Evolutionary conservation across 176 grass and related monocot species (phyloP), one percentile per base, ranked within the genome.

Genomic region (Puya raimondii): DNA sequence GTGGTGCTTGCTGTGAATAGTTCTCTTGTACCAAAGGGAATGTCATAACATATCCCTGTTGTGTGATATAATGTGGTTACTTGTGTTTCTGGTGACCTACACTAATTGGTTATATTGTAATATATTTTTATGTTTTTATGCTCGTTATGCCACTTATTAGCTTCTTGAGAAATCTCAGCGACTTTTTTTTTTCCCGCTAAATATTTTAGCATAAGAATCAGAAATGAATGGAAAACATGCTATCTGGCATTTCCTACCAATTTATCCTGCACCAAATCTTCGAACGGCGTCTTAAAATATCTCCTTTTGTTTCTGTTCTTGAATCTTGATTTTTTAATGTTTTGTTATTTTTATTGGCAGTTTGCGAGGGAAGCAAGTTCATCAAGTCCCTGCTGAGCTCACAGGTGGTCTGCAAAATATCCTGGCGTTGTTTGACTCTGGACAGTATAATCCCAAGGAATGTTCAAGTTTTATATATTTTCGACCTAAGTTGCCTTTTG

Each of bases 281-380:
- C 33, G 4, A 42, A 42, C 33, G 6, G 33, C 33, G 5, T 42
- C 33, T 42, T 42, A 42, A 42, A 42, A 42, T 42, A 42, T 42
- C 33, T 71, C 70, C 10, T 51, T 75, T 78, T 21, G 27, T 50
- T 47, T 26, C 18, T 68, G 47, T 66, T 29, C 12, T 2, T 58
- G 53, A 3, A 68, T 75, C n/a, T 50, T 13, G 12, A 49, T 72
- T 85, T 9, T 75, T 78, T 72, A 3, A 16, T 70, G 48, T 13
- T 67, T 73, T 21, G 53, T 12, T 48, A 48, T 64, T 72, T 77
- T 71, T 79, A 10, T 79, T 76, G 75, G 50, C 93, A 96, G 93
- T 89, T 96, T 96, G 79, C 74, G 86, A 53, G 84, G 89, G 72
- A 96, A 96, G 81, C 93, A 96, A 70, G 82, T 90, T 77, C 93